Evolutionary conservation across 345 rosid genomes (phyloP), one percentile per base, ranked within the genome.

Genomic region (Limnanthes douglasii): DNA sequence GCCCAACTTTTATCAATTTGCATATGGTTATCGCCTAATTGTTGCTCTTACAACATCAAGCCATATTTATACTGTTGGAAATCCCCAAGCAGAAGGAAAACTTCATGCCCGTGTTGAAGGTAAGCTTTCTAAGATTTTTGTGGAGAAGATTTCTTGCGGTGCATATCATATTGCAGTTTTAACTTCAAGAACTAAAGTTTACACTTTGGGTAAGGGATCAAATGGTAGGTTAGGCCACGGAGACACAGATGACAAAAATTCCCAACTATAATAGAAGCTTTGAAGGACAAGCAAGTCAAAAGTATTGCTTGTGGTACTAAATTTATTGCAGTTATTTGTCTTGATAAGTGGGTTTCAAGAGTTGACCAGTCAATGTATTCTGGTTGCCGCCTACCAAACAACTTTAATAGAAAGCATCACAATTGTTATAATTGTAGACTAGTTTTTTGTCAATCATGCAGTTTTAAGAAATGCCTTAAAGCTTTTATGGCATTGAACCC

Each of bases 401-500:
- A 68, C 51, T 78, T 78, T 67, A 71, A 68, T 51, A 63, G 90
- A 37, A 78, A 78, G 50, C 72, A 80, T 5, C 90, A 74, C 49
- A 78, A 78, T 29, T 78, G 90, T 53, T 78, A 78, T 41, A 74
- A 74, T 54, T 78, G 90, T 58, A 84, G 84, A 39, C 69, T 74
- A 21, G 77, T 64, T 21, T 73, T 68, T 49, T 78, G 90, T 43
- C 71, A 78, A 46, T 64, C 81, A 24, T 78, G 85, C 56, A 78
- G 85, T 54, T 64, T 78, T 39, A 71, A 61, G 46, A 78, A 72
- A 64, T 66, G 75, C 9, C 49, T 51, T 8, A 75, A 60, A 62
- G 81, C 92, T 59, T 71, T 85, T 39, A 66, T 78, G 92, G 92
- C 92, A 42, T 81, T 85, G 37, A 69, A 68, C 47, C 69, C 81